A percentile compares a stretch with the other conserved stretches of the same genome.
phyloP scores from a whole-genome alignment of 2,329 filamentous ascomycete genomes.

The Neonectria faginata region DNA sequence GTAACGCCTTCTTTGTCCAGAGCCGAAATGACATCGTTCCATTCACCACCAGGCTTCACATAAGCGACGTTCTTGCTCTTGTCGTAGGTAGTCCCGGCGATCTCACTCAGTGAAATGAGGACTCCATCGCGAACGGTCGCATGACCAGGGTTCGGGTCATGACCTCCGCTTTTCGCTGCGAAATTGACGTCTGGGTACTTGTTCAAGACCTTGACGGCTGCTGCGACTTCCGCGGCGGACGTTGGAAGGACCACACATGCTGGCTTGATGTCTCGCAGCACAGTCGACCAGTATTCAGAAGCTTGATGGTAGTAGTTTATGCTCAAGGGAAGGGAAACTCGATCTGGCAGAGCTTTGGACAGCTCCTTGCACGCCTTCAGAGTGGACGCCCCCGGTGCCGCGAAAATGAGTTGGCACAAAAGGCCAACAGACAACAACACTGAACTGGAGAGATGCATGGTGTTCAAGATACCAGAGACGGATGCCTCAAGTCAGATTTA shows the following conservation, averaged over 20 bases:
- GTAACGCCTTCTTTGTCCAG: conserved; percentile 51
- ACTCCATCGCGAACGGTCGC: conserved; percentile 52
- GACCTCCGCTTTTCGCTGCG: conserved; percentile 54
- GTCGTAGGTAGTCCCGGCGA: conserved; percentile 51
- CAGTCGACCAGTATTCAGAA: conserved; percentile 50
- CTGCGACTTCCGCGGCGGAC: conserved; percentile 49
- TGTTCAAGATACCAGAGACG: background rate
- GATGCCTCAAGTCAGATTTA: background rate
- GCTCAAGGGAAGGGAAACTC: conserved; percentile 9
- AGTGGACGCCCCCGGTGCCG: background rate
- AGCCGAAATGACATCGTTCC: conserved; percentile 52
- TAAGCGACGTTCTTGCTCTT: conserved; percentile 49
- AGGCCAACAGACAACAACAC: background rate
- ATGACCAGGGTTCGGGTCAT: conserved; percentile 52
- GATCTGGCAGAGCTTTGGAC: conserved; percentile 6
- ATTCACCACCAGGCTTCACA: conserved; percentile 54
- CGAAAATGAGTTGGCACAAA: background rate
- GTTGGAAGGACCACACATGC: conserved; percentile 52
- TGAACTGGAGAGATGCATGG: background rate
- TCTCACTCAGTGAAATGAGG: conserved; percentile 50
- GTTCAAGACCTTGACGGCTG: conserved; percentile 48
- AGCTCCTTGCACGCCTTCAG: conserved; percentile 17
- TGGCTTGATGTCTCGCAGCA: conserved; percentile 48
- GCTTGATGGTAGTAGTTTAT: conserved; percentile 6
- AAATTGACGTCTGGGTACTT: conserved; percentile 48